Base-by-base conservation (phyloP, 116 monocot genomes). In the Papilionanthe hybrid region DNA sequence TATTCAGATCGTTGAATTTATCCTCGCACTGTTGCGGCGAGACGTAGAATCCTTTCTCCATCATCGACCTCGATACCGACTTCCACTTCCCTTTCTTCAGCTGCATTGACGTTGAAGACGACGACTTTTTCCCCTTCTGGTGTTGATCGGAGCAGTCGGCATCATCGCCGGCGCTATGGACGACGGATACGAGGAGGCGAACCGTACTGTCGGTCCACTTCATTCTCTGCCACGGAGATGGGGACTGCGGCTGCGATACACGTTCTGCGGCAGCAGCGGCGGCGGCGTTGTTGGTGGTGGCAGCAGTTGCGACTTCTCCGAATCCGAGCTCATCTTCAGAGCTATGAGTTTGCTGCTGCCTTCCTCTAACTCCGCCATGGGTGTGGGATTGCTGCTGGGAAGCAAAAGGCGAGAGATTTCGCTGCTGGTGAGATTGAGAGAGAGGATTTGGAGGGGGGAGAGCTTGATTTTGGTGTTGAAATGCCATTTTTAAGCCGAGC, bases 151-250 rank as follows among this genome's bases (percentile, higher is more conserved):
- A 53, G 8, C 25, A 65, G 9, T 65, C 85, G 11, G 41, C 83
- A 50, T 96, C 95, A 58, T 93, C 93, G 10, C 93, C 95, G 5
- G 90, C 78, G 85, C 77, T 82, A 79, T 93, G 88, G n/a, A 96
- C 96, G 43, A 93, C 88, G 72, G 81, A 76, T 85, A 96, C 91
- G 30, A 93, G 91, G 20, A 93, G 88, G 10, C 88, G 82, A 29
- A 96, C 88, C 96, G 93, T 96, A 79, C 72, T 53, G 82, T 96
- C 96, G 28, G 96, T 96, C 96, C 96, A 96, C 79, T 96, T 96
- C 93, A 93, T 96, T 74, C 96, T 75, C 66, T 89, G 91, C 95
- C 95, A 96, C 5, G 88, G 88, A 7, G 84, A 32, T 75, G 82
- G n/a, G 30, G 81, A 23, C 48, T 80, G 45, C 75, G 53, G 63